Evolutionary conservation across 805 yeast genomes (phyloP).

Genomic region (Sugiyamaella chiloensis): DNA sequence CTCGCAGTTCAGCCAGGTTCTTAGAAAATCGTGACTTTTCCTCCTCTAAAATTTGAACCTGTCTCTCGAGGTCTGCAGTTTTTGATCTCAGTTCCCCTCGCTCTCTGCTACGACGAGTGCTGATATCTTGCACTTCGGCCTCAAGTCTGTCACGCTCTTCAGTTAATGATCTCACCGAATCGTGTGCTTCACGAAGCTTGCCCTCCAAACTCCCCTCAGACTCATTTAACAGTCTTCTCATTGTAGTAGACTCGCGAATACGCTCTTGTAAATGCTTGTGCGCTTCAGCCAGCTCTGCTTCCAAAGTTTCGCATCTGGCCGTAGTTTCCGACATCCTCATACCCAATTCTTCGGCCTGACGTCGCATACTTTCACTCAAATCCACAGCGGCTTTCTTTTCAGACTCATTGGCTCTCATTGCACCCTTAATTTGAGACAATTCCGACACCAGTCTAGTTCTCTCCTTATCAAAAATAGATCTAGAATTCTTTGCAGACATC

Average conservation of each 20-base stretch:
- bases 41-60: slow-evolving; percentile 32
- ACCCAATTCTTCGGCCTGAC: slow-evolving; percentile 35
- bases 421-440: slow-evolving; percentile 15
- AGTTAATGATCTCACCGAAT: slow-evolving; percentile 45
- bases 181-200: slow-evolving; percentile 53
- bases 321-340: slow-evolving; percentile 66
- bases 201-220: slow-evolving; percentile 55
- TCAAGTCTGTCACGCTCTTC: slow-evolving; percentile 67
- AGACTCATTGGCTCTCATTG: slow-evolving; percentile 15
- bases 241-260: slow-evolving; percentile 69
- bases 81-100: slow-evolving; percentile 56
- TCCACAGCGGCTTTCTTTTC: slow-evolving; percentile 16
- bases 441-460: slow-evolving; percentile 19
- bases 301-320: slow-evolving; percentile 59
- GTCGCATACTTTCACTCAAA: slow-evolving; percentile 23
- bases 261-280: slow-evolving; percentile 73
- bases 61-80: slow-evolving; percentile 40
- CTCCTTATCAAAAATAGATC: slow-evolving; percentile 19
- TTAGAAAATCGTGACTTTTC: slow-evolving; percentile 32
- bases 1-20: slow-evolving; percentile 24
- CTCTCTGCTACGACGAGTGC: slow-evolving; percentile 62
- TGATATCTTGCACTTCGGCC: slow-evolving; percentile 44
- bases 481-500: slow-evolving; percentile 6
- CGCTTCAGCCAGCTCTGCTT: slow-evolving; percentile 79
- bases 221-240: slow-evolving; percentile 66